phyloP scores from a whole-genome alignment of 305 asterid genomes.

The Solanum hybrid region DNA sequence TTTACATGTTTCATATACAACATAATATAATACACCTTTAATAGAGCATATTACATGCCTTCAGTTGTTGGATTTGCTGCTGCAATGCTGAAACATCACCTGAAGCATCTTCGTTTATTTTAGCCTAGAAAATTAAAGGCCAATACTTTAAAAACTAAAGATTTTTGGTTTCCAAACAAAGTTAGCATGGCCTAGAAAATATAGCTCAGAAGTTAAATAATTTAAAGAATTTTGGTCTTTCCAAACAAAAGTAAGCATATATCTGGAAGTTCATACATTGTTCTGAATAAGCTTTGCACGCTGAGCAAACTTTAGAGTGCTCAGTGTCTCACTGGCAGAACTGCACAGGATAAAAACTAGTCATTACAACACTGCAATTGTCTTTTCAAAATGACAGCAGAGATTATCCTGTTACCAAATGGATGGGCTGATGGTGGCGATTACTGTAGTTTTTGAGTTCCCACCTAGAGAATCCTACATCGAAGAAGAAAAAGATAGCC shows the following conservation, averaged over 20 bases:
- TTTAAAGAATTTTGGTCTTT: not conserved
- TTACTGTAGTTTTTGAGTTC: conserved; percentile 75
- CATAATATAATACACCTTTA: not conserved
- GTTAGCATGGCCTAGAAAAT: not conserved
- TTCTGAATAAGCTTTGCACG: conserved; percentile 87
- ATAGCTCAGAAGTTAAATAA: not conserved
- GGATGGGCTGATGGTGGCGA: conserved; percentile 86
- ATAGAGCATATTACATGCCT: conserved; percentile 33
- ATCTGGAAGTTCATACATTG: conserved; percentile 35
- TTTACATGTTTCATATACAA: not conserved
- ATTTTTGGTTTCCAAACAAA: not conserved
- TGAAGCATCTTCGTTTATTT: conserved; percentile 86
- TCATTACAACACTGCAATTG: not conserved
- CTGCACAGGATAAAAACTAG: conserved; percentile 30
- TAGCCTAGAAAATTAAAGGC: conserved; percentile 47
- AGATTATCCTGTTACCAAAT: conserved; percentile 37
- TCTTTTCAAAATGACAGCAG: not conserved
- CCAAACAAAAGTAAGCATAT: conserved; percentile 4
- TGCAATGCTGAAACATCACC: conserved; percentile 69
- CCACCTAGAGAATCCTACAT: conserved; percentile 91
- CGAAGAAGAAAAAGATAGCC: conserved; percentile 10
- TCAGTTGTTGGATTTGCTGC: conserved; percentile 62
- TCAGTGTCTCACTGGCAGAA: conserved; percentile 66
- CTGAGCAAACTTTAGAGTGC: conserved; percentile 86
- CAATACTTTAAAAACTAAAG: not conserved